Base-by-base conservation (phyloP, 768 basidiomycete species). In the Lentinula detonsa region DNA sequence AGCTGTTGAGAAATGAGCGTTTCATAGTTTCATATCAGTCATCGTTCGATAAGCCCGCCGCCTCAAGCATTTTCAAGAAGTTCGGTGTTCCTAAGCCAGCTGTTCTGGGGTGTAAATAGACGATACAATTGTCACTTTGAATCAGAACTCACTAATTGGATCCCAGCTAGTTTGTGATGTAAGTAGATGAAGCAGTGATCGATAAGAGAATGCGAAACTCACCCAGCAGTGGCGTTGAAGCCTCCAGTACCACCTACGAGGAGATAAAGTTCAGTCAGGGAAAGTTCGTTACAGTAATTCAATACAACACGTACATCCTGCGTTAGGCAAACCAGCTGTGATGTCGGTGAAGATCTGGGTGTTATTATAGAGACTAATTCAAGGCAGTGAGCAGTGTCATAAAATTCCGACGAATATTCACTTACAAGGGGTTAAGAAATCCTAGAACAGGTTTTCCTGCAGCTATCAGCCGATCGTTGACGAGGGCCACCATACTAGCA, bases 401-500 rank as follows among this genome's bases (percentile, higher is more conserved):
- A 7, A 5, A 15, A 31, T 40, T n/a, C 31, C 10, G 11, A 45
- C 15, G 15, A 28, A 9, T 10, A 9, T 35, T 23, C 23, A 61
- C 63, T 33, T n/a, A 64, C 61, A 77, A 73, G 1, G 77, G 79
- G 62, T 81, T 81, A 56, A 81, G 68, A 61, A 79, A 79, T 1
- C 80, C 80, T 9, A 82, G 66, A 13, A 74, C n/a, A 15, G 66
- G 58, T 56, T 70, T 71, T 0, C 73, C 73, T 0, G 66, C 70
- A 6, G 59, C 68, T 5, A 78, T 57, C 4, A 76, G 72, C 0
- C 73, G 72, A 52, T 82, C 78, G 54, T 82, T 81, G 42, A 83
- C 65, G 64, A 82, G 72, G 2, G 78, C 68, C 18, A 82, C 67
- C 59, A 82, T 67, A 46, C 73, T 72, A 0, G 81, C 75, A 61